Evolutionary conservation across 2,329 filamentous ascomycete species (phyloP).

Genomic region (Ophiostoma ips): DNA sequence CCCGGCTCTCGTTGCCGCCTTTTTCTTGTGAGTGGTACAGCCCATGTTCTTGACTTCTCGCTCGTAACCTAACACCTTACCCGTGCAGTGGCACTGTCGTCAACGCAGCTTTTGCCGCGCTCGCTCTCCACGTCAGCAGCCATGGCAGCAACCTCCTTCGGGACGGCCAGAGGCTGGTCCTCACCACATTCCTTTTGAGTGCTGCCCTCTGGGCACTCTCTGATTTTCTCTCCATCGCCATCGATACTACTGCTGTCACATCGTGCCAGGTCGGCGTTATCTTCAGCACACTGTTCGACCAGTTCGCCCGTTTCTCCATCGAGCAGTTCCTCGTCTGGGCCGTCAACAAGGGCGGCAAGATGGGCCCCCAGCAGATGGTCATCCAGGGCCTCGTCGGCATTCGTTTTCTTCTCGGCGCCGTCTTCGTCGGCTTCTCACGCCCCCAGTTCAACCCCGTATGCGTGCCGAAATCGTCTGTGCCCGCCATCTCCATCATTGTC

Average conservation of each 20-base stretch:
- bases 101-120: slow-evolving; percentile 33
- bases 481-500: slow-evolving; percentile 31
- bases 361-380: slow-evolving; percentile 24
- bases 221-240: slow-evolving; percentile 35
- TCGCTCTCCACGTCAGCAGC: slow-evolving; percentile 32
- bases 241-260: slow-evolving; percentile 27
- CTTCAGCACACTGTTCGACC: slow-evolving; percentile 42
- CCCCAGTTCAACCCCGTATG: slow-evolving; percentile 39
- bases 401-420: slow-evolving; percentile 37
- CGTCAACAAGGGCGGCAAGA: slow-evolving; percentile 23
- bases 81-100: slow-evolving; percentile 35
- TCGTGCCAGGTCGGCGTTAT: slow-evolving; percentile 38
- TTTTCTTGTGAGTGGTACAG: slow-evolving; percentile 34
- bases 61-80: too few species aligned
- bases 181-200: slow-evolving; percentile 38
- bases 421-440: slow-evolving; percentile 41
- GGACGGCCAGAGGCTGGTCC: slow-evolving; percentile 51
- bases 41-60: neutral
- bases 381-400: slow-evolving; percentile 33
- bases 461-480: slow-evolving; percentile 30
- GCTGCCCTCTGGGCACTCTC: slow-evolving; percentile 39
- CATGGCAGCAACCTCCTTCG: slow-evolving; percentile 35
- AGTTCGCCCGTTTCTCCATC: slow-evolving; percentile 37
- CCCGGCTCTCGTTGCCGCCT: slow-evolving; percentile 38
- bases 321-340: slow-evolving; percentile 42